These are phyloP conservation scores for Ajuga reptans DNA, from an alignment of 305 asterid species.

Conservation along the genomic window DNA sequence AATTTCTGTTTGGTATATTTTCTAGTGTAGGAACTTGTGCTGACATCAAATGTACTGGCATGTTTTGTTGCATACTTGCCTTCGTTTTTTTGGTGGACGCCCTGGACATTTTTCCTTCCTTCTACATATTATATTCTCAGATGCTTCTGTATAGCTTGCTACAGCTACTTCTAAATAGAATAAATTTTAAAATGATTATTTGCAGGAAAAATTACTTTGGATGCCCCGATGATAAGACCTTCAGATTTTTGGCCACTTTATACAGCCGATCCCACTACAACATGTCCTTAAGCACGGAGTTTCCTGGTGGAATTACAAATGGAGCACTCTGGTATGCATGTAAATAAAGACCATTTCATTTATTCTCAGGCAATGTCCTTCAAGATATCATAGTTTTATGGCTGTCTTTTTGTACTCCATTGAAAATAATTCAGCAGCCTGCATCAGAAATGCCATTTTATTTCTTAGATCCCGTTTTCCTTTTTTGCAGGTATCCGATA, in stretches of 20 bases:
- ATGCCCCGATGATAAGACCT: constrained; percentile 91
- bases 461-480: constrained; percentile 5
- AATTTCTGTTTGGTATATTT: not conserved
- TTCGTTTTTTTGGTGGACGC: not conserved
- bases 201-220: constrained; percentile 70
- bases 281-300: constrained; percentile 87
- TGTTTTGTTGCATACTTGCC: not conserved
- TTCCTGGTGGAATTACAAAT: constrained; percentile 82
- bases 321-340: constrained; percentile 74
- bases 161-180: not conserved
- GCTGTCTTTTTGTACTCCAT: constrained; percentile 1
- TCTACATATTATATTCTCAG: not conserved
- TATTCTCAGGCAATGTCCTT: constrained; percentile 10
- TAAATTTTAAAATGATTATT: not conserved
- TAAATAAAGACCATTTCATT: constrained; percentile 12
- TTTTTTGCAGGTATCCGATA: constrained; percentile 75
- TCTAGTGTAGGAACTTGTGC: constrained; percentile 10
- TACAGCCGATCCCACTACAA: constrained; percentile 80
- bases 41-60: not conserved
- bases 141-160: not conserved
- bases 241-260: constrained; percentile 64
- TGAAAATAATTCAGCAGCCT: not conserved
- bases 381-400: not conserved
- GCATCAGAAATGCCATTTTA: not conserved
- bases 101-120: not conserved